phyloP scores from a whole-genome alignment of 2,329 filamentous ascomycete genomes.

The Keithomyces neogunnii region DNA sequence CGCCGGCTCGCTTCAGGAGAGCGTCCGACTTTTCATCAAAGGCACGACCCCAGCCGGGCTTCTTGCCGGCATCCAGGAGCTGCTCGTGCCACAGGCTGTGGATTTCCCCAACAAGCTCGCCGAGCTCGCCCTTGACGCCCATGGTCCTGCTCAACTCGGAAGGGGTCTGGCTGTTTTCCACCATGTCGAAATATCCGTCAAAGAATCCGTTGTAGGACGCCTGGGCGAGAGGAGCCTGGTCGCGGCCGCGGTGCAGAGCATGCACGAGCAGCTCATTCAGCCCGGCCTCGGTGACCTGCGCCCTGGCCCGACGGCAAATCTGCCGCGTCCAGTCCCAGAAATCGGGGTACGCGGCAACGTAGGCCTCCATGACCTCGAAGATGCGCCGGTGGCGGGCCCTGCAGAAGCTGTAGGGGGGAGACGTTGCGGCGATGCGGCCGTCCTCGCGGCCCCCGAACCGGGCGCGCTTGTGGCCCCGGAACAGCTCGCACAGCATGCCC shows the following conservation, averaged over 20 bases:
- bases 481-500: constrained; percentile 6
- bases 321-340: constrained; percentile 10
- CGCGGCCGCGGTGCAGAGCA: constrained; percentile 1
- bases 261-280: constrained; percentile 5
- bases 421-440: constrained; percentile 6
- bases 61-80: constrained; percentile 2
- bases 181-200: constrained; percentile 5
- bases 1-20: constrained; percentile 4
- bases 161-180: constrained; percentile 1
- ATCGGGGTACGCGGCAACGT: background rate
- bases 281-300: constrained; percentile 6
- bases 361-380: constrained; percentile 7
- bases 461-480: constrained; percentile 7
- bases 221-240: background rate
- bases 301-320: constrained; percentile 2
- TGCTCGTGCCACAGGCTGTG: constrained; percentile 6
- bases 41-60: constrained; percentile 6
- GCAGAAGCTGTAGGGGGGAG: constrained; percentile 8
- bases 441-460: constrained; percentile 6
- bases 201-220: background rate
- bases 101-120: background rate
- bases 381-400: constrained; percentile 7
- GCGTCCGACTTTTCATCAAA: constrained; percentile 5
- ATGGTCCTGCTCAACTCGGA: background rate
- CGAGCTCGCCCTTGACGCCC: constrained; percentile 4